Evolutionary conservation across 2,329 filamentous ascomycete species (phyloP), one percentile per base, ranked within the genome.

Genomic region (Simplicillium sp.): DNA sequence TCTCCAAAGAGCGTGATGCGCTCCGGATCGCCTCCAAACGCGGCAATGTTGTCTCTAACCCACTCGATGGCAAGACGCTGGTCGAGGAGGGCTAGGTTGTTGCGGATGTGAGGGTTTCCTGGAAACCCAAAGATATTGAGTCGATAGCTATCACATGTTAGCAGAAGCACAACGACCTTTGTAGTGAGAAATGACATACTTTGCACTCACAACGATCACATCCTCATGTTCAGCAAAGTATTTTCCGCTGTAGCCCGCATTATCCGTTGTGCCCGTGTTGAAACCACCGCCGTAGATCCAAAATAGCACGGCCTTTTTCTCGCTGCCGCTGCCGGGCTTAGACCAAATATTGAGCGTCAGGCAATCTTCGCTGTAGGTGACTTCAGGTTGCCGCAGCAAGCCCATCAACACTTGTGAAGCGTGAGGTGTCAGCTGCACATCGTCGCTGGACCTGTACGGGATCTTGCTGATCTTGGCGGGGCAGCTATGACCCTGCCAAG

Each of bases 151-250:
- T 13, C 5, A 33, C 7, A 7, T 33, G 15, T 36, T 36, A 36
- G 34, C 16, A 20, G 7, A 16, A 7, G 6, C 32, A n/a, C 16
- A 17, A 13, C 12, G 7, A 4, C 16, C 17, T 17, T 6, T 18
- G 5, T 4, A 16, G 17, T 9, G 7, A 7, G 16, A 13, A 9
- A 25, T 20, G 16, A 15, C 36, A 3, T 25, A 37, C 36, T 66
- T 67, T 41, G 67, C 46, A 5, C 59, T 59, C 1, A 67, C 64
- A 3, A 67, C 48, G 3, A 68, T 51, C 3, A 67, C 52, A 39
- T 66, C 63, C 39, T 65, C 50, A 1, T 58, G 47, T 2, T 53
- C 51, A 2, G 57, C 61, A 18, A 66, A 52, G 42, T 54, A 52
- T 16, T 55, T 53, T 13, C 64, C 64, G 46, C 56, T 58, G 47